These are phyloP conservation scores for Fistulina hepatica DNA, from an alignment of 1,284 basidiomycete genomes.

Conservation along the genomic window DNA sequence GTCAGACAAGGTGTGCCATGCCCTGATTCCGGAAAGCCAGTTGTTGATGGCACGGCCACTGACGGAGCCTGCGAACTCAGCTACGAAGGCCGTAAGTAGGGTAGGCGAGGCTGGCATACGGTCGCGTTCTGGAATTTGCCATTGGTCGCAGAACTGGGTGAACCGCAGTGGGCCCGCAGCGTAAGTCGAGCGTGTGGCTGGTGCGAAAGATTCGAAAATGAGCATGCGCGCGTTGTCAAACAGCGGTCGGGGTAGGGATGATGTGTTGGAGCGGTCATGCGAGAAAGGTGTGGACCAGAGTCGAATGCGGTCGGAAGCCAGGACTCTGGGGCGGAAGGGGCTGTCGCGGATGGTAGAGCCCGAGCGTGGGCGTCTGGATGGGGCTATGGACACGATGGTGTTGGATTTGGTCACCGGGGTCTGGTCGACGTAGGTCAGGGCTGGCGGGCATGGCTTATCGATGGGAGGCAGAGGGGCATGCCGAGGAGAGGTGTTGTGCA, in stretches of 20 bases:
- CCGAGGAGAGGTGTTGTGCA: no score
- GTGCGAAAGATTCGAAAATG: conserved; percentile 4
- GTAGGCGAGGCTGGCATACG: conserved; percentile 25
- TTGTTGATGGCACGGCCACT: conserved; percentile 3
- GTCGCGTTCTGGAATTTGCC: conserved; percentile 16
- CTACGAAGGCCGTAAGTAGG: conserved; percentile 21
- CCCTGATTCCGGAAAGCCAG: conserved; percentile 3
- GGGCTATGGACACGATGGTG: no score
- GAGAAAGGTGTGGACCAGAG: conserved; percentile 5
- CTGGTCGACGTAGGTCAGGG: no score
- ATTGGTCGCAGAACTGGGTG: conserved; percentile 25
- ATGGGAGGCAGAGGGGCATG: no score
- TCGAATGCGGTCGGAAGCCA: conserved; percentile 4
- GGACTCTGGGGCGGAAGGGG: conserved; percentile 4
- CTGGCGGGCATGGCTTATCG: no score
- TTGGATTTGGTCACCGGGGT: no score
- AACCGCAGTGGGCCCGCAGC: conserved; percentile 26
- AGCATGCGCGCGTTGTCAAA: not conserved
- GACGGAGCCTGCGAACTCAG: conserved; percentile 1
- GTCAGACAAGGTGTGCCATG: not conserved
- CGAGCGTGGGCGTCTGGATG: no score
- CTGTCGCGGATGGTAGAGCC: no score
- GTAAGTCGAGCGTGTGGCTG: conserved; percentile 21
- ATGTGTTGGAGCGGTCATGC: not conserved
- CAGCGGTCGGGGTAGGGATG: not conserved